phyloP scores from a whole-genome alignment of 176 grass and related monocot genomes.

The Chloris gayana region DNA sequence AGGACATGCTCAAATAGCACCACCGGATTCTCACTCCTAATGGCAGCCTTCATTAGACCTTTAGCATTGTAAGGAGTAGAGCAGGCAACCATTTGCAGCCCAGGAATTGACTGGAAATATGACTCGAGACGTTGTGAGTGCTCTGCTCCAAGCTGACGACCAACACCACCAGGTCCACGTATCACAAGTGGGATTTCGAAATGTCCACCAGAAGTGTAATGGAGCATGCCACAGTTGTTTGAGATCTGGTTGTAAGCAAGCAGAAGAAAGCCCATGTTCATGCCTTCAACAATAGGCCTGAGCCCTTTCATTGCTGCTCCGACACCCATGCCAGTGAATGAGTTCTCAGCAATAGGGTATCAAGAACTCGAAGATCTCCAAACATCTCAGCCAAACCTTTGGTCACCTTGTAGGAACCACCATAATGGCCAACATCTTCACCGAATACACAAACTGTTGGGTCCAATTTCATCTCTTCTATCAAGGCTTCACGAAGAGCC shows the following conservation, averaged over 20 bases:
- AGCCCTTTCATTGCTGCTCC: conserved; percentile 84
- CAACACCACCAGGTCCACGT: conserved; percentile 83
- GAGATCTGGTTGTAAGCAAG: conserved; percentile 97
- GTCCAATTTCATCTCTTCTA: conserved; percentile 88
- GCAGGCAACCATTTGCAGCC: conserved; percentile 95
- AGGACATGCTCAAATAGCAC: conserved; percentile 90
- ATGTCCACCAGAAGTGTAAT: conserved; percentile 93
- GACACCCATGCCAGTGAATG: conserved; percentile 89
- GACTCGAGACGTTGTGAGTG: conserved; percentile 90
- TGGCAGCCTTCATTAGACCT: conserved; percentile 94
- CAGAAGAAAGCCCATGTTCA: conserved; percentile 97
- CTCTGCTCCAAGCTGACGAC: conserved; percentile 85
- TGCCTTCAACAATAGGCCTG: conserved; percentile 83
- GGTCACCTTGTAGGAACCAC: conserved; percentile 91
- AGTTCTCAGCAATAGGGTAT: conserved; percentile 89
- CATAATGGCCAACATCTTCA: conserved; percentile 88
- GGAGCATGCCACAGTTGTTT: conserved; percentile 97
- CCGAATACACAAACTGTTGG: conserved; percentile 81
- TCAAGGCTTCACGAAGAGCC: conserved; percentile 82
- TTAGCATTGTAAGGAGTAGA: conserved; percentile 95
- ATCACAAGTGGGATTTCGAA: conserved; percentile 94
- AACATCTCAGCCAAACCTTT: conserved; percentile 79
- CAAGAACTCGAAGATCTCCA: conserved; percentile 89
- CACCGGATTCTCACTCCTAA: conserved; percentile 85
- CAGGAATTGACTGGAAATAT: conserved; percentile 93